Conservation (phyloP, 1,284 basidiomycete genomes). For the Leccinum cinnamomeum region DNA sequence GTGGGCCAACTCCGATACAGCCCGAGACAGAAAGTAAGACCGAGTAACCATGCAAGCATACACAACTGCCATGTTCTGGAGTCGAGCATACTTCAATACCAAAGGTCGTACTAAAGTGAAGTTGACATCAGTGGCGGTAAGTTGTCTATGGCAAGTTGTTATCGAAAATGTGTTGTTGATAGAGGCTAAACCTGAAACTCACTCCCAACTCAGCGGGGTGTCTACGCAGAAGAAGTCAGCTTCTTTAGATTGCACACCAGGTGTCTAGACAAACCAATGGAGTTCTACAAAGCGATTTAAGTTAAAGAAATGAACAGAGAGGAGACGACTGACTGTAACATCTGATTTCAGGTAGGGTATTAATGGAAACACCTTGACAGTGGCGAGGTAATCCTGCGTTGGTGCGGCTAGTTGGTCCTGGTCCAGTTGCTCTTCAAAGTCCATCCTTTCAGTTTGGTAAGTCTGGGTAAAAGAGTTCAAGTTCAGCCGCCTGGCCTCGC, state of each 20-base stretch:
- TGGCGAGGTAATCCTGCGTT: slow-evolving; percentile 53
- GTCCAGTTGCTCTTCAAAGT: slow-evolving; percentile 46
- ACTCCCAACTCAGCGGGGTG: slow-evolving; percentile 81
- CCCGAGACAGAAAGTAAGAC: slow-evolving; percentile 49
- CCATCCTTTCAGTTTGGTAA: slow-evolving; percentile 38
- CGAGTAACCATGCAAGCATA: slow-evolving; percentile 74
- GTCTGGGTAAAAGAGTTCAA: background rate
- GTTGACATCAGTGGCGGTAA: slow-evolving; percentile 82
- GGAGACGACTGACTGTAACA: slow-evolving; percentile 51
- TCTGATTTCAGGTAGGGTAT: slow-evolving; percentile 70
- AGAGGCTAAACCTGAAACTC: slow-evolving; percentile 36
- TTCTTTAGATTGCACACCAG: background rate
- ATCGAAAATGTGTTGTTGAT: slow-evolving; percentile 1
- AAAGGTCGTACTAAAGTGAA: slow-evolving; percentile 81
- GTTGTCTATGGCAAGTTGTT: slow-evolving; percentile 47
- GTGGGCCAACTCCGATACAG: slow-evolving; percentile 62
- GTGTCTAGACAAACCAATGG: slow-evolving; percentile 27
- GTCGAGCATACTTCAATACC: slow-evolving; percentile 74
- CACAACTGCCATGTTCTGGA: slow-evolving; percentile 70
- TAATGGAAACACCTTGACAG: slow-evolving; percentile 73
- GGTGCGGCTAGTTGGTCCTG: slow-evolving; percentile 47
- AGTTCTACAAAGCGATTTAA: slow-evolving; percentile 21
- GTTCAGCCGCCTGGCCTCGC: background rate
- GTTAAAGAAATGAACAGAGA: background rate
- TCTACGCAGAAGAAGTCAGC: slow-evolving; percentile 46